phyloP scores from a whole-genome alignment of 169 alveolate genomes.

The Sarcocystis neurona region DNA sequence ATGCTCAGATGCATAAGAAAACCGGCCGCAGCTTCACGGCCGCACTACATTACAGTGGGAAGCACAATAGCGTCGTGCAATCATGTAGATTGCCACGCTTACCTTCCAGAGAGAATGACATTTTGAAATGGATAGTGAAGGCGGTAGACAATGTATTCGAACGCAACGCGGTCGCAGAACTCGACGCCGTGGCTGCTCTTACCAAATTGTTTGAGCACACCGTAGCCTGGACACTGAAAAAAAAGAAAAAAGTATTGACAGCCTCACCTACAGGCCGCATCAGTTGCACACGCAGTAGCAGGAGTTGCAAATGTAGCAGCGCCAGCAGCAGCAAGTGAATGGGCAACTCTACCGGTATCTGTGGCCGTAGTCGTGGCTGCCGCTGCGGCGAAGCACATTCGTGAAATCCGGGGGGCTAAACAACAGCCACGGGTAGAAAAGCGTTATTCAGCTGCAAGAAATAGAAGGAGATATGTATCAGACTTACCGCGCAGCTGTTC shows the following conservation, averaged over 20 bases:
- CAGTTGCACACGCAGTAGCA: neutral
- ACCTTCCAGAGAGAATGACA: slow-evolving; percentile 44
- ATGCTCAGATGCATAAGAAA: no score
- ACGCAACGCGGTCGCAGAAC: slow-evolving; percentile 31
- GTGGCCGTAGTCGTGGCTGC: neutral
- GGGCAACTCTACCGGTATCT: neutral
- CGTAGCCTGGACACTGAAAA: slow-evolving; percentile 43
- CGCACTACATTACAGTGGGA: neutral
- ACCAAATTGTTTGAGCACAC: slow-evolving; percentile 11
- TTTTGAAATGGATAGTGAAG: slow-evolving; percentile 19
- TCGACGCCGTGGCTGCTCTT: slow-evolving; percentile 22
- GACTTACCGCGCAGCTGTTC: no score
- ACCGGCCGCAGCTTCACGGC: neutral
- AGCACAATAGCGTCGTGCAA: neutral
- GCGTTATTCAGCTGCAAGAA: neutral
- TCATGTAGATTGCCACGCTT: neutral
- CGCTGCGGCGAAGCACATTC: neutral
- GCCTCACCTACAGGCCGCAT: neutral
- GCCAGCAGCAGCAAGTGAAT: neutral
- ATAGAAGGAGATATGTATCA: neutral
- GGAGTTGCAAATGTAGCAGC: neutral
- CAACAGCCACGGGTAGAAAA: neutral
- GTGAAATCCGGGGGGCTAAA: neutral
- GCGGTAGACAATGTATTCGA: slow-evolving; percentile 35
- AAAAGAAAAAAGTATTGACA: neutral